Evolutionary conservation across 1,139 yeast species (phyloP).

Genomic region (Lodderomyces pseudojiufengensis): DNA sequence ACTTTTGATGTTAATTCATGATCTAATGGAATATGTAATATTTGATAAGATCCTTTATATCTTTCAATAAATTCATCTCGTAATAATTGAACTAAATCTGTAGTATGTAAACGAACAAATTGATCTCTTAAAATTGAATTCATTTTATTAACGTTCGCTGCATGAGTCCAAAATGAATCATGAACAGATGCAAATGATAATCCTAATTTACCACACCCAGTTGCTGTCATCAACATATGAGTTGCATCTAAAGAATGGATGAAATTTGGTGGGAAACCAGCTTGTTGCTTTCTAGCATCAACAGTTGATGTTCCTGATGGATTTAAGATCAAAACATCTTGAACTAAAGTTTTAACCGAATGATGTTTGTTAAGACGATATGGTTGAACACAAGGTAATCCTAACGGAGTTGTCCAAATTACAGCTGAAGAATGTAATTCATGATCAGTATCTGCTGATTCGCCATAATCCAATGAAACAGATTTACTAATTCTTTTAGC

Average conservation of each 20-base stretch:
- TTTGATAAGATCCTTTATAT: conserved; percentile 67
- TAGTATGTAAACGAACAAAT: conserved; percentile 74
- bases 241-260: conserved; percentile 96
- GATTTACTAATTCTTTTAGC: conserved; percentile 81
- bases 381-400: conserved; percentile 94
- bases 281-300: conserved; percentile 81
- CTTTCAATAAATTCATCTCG: conserved; percentile 78
- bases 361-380: conserved; percentile 67
- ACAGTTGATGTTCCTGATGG: conserved; percentile 82
- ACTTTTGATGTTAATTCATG: conserved; percentile 55
- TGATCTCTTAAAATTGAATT: conserved; percentile 70
- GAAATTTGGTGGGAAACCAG: conserved; percentile 95
- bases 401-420: conserved; percentile 96
- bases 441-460: conserved; percentile 14
- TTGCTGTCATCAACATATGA: conserved; percentile 90
- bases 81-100: conserved; percentile 65
- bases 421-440: conserved; percentile 73
- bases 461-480: conserved; percentile 54
- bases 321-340: conserved; percentile 76
- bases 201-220: conserved; percentile 63
- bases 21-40: conserved; percentile 50
- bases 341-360: conserved; percentile 73
- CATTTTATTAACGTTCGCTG: conserved; percentile 75
- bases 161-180: conserved; percentile 99
- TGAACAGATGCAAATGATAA: conserved; percentile 94